Base-by-base conservation (phyloP, 805 yeast species). In the Starmerella bombi region DNA sequence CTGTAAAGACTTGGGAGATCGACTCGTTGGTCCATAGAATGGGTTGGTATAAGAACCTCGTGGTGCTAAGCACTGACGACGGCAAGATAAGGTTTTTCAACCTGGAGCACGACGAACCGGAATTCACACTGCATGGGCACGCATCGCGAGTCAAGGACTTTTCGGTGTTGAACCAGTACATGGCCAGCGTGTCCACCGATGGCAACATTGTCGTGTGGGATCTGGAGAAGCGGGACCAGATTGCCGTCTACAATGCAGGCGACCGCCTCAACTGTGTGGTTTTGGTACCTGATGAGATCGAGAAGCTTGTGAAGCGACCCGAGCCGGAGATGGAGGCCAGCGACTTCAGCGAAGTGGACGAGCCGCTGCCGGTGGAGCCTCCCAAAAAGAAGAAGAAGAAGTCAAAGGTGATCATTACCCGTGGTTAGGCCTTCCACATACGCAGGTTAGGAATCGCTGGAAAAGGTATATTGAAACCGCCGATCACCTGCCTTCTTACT, bases 141-240 rank as follows among this genome's bases (percentile, higher is more conserved):
- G 72, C 91, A 7, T 75, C 72, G 48, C 74, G 98, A 58, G 79
- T 88, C 32, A 88, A 88, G 61, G 93, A 77, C 48, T 68, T 91
- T 50, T 63, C 75, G 16, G 65, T 75, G 36, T 48, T 50, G 17
- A 61, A 65, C 28, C 65, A 68, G 12, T 80, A 70, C 54, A 59
- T 91, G 54, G 70, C 82, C 0, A 79, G 94, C 2, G 82, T 85
- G 10, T 82, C 95, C 0, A 82, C 96, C 0, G 97, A 88, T 59
- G 97, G 97, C 20, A 80, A 74, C 53, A 78, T 88, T 38, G 93
- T 91, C 6, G 80, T 88, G 3, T 88, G 96, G 95, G 80, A 86
- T 56, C 62, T 78, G 56, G 57, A 62, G 1, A 53, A 64, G 2
- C 69, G 70, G 52, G 93, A 82, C 29, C 94, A 85, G 59, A 71